Percentiles rank a stretch among this genome's conserved stretches.
Evolutionary conservation across 148 eudicot species (phyloP).

Genomic region (Arctostaphylos glauca): DNA sequence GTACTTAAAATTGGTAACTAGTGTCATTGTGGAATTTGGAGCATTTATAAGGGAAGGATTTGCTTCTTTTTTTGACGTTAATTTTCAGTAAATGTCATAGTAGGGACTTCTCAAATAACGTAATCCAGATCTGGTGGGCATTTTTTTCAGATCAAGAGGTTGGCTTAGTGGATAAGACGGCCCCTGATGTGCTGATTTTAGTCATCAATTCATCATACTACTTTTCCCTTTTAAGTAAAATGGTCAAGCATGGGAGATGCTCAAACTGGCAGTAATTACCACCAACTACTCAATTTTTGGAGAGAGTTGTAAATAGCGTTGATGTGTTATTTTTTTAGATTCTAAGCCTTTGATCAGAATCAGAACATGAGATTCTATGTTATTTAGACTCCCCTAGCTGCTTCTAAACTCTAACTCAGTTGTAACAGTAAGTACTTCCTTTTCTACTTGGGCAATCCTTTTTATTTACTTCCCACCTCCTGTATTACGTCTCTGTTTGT

Average conservation of each 20-base stretch:
- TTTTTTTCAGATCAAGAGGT: no score
- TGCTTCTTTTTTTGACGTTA: neutral
- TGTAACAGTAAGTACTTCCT: no score
- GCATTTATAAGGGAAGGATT: neutral
- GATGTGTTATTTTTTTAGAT: neutral
- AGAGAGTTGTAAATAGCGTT: neutral
- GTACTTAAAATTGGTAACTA: neutral
- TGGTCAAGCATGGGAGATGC: neutral
- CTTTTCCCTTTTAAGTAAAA: neutral
- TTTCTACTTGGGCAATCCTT: neutral
- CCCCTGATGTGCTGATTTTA: neutral
- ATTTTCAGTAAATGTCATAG: no score
- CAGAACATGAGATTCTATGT: neutral
- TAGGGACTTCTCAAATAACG: no score
- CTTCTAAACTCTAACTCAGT: constrained; percentile 1
- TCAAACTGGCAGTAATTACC: neutral
- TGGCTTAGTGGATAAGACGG: no score
- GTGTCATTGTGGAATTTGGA: neutral
- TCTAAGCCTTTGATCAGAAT: neutral
- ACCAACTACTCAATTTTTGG: neutral
- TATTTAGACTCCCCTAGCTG: neutral
- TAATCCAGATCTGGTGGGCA: no score
- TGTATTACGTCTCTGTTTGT: neutral
- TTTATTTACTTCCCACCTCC: neutral
- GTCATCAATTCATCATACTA: neutral